phyloP scores from a whole-genome alignment of 257 asterid species.

The Primulina huaijiensis region DNA sequence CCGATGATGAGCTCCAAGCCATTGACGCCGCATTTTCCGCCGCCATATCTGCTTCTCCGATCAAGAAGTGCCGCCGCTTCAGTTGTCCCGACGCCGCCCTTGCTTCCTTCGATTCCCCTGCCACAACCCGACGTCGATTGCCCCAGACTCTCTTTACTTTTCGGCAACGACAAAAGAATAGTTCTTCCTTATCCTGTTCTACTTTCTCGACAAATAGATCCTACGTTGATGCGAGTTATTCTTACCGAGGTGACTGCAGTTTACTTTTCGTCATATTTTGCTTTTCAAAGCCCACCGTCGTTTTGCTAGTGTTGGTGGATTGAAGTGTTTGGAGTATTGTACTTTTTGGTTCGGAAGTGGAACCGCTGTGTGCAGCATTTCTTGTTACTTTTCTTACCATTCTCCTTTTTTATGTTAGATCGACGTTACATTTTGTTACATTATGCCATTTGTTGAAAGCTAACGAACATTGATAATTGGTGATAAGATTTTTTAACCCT shows the following conservation, averaged over 20 bases:
- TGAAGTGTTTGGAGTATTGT: too few species aligned
- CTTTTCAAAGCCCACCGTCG: neutral
- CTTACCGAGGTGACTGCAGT: slow-evolving; percentile 30
- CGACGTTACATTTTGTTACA: too few species aligned
- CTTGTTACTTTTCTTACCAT: neutral
- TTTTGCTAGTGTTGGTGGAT: too few species aligned
- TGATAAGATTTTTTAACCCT: slow-evolving; percentile 11
- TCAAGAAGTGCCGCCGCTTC: slow-evolving; percentile 31
- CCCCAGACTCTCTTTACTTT: slow-evolving; percentile 65
- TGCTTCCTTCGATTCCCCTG: slow-evolving; percentile 27
- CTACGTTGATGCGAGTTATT: slow-evolving; percentile 3
- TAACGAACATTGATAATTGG: neutral
- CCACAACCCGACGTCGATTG: slow-evolving; percentile 55
- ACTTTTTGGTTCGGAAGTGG: too few species aligned
- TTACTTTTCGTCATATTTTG: neutral
- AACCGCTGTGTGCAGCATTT: too few species aligned
- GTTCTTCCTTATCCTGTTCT: slow-evolving; percentile 25
- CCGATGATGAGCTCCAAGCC: slow-evolving; percentile 66
- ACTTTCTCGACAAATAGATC: slow-evolving; percentile 39
- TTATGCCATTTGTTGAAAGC: neutral
- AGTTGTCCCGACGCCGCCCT: slow-evolving; percentile 17
- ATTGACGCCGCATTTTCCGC: slow-evolving; percentile 60
- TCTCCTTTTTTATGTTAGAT: neutral
- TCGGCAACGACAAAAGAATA: slow-evolving; percentile 30
- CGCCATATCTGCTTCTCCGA: slow-evolving; percentile 25